Evolutionary conservation across 2,329 filamentous ascomycete species (phyloP).

Genomic region (Epichloe typhina): DNA sequence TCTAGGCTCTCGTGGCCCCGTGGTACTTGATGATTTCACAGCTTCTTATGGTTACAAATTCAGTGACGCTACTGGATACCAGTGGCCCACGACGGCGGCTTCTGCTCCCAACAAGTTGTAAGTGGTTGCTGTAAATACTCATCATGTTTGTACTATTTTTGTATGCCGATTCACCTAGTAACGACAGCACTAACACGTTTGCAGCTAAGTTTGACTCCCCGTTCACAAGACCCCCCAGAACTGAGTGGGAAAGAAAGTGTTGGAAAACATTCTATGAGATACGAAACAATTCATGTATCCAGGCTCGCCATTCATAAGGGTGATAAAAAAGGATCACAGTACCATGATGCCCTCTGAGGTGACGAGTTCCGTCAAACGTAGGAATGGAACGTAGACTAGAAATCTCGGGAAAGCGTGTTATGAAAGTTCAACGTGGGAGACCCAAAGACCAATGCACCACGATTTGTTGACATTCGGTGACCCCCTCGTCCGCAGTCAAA

Average conservation of each 20-base stretch:
- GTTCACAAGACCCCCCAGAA: not conserved
- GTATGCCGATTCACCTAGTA: not conserved
- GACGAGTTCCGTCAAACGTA: not conserved
- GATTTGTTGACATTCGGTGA: not conserved
- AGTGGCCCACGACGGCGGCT: slow-evolving; percentile 75
- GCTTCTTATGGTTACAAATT: slow-evolving; percentile 98
- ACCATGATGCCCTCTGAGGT: not conserved
- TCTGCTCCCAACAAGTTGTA: slow-evolving; percentile 64
- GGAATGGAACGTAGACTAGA: not conserved
- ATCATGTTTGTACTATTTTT: slow-evolving; percentile 7
- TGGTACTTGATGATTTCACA: slow-evolving; percentile 95
- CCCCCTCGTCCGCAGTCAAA: not conserved
- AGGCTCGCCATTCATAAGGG: not conserved
- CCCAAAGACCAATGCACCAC: too few species aligned
- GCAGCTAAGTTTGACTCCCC: not conserved
- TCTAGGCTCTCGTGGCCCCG: slow-evolving; percentile 84
- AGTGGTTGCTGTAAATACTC: slow-evolving; percentile 22
- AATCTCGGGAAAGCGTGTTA: too few species aligned
- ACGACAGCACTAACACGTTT: not conserved
- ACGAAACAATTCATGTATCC: not conserved
- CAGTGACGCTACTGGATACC: slow-evolving; percentile 88
- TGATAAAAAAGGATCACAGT: not conserved
- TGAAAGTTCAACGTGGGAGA: too few species aligned
- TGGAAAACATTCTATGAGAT: not conserved
- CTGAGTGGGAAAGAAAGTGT: not conserved